Percentiles rank a stretch among this genome's conserved stretches.
phyloP scores from a whole-genome alignment of 345 rosid genomes.

The Populus ilicifolia region DNA sequence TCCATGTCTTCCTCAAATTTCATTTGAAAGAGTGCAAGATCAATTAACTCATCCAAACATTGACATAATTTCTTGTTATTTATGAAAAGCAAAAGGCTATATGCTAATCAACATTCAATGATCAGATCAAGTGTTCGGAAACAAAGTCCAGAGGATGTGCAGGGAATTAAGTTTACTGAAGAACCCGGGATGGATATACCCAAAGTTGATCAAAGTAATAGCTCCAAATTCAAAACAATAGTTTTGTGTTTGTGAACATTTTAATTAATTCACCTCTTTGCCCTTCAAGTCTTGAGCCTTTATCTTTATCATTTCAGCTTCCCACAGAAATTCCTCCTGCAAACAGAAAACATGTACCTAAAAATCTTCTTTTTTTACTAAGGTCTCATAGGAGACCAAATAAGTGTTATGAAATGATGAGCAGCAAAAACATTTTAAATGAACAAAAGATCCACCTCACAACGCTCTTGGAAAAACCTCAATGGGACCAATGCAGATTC shows the following conservation, averaged over 20 bases:
- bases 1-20: background rate
- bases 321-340: constrained; percentile 97
- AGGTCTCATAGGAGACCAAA: background rate
- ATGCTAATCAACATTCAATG: no score
- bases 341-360: constrained; percentile 13
- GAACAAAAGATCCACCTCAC: constrained; percentile 56
- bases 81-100: background rate
- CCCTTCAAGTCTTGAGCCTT: constrained; percentile 97
- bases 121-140: background rate
- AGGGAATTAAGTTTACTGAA: background rate
- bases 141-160: background rate
- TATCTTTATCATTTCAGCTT: constrained; percentile 95
- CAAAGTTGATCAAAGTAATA: background rate
- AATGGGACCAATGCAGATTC: constrained; percentile 80
- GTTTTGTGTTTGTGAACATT: background rate
- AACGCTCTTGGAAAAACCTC: constrained; percentile 91
- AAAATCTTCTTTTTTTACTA: background rate
- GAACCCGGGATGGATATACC: background rate
- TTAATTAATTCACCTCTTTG: constrained; percentile 70
- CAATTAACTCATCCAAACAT: background rate
- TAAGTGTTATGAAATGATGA: background rate
- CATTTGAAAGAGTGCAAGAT: background rate
- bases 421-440: background rate
- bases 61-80: background rate
- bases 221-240: background rate